Conservation (phyloP, 768 basidiomycete species). For the Naganishia onofrii region DNA sequence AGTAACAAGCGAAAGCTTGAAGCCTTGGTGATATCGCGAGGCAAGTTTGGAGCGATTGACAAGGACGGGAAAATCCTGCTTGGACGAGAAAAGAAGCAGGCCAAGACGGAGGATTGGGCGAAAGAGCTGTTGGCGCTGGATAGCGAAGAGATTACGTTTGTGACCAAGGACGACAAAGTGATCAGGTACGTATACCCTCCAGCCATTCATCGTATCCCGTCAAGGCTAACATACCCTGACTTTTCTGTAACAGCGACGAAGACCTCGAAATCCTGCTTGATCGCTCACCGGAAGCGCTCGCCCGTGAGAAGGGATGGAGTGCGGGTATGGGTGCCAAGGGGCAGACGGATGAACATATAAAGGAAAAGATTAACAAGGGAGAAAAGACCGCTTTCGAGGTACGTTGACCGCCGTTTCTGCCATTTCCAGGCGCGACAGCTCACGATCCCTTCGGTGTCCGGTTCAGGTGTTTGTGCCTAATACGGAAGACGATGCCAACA, state of each 20-base stretch:
- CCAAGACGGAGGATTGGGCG: slow-evolving; percentile 65
- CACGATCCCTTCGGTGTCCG: background rate
- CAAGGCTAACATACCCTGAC: background rate
- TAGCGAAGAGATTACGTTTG: slow-evolving; percentile 84
- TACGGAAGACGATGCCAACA: slow-evolving; percentile 21
- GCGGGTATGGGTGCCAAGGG: slow-evolving; percentile 38
- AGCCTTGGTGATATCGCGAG: slow-evolving; percentile 92
- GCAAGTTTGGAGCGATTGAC: slow-evolving; percentile 74
- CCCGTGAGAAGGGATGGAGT: slow-evolving; percentile 48
- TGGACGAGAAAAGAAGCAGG: slow-evolving; percentile 35
- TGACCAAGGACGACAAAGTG: slow-evolving; percentile 69
- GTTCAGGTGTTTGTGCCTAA: slow-evolving; percentile 14
- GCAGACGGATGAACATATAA: slow-evolving; percentile 1
- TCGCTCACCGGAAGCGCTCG: slow-evolving; percentile 54
- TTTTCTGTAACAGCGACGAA: slow-evolving; percentile 58
- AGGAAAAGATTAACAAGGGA: slow-evolving; percentile 27
- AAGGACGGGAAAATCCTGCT: slow-evolving; percentile 55
- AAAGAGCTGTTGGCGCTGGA: slow-evolving; percentile 73
- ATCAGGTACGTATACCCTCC: slow-evolving; percentile 53
- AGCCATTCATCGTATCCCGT: background rate
- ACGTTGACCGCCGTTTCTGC: slow-evolving; percentile 26
- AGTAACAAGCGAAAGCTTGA: slow-evolving; percentile 71
- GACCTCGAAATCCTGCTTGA: slow-evolving; percentile 80
- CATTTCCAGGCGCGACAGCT: background rate
- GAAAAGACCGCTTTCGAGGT: slow-evolving; percentile 35